A percentile compares a stretch with the other conserved stretches of the same genome.
Evolutionary conservation across 306 rosid genomes (phyloP).

Genomic region (Lathyrus sativus): DNA sequence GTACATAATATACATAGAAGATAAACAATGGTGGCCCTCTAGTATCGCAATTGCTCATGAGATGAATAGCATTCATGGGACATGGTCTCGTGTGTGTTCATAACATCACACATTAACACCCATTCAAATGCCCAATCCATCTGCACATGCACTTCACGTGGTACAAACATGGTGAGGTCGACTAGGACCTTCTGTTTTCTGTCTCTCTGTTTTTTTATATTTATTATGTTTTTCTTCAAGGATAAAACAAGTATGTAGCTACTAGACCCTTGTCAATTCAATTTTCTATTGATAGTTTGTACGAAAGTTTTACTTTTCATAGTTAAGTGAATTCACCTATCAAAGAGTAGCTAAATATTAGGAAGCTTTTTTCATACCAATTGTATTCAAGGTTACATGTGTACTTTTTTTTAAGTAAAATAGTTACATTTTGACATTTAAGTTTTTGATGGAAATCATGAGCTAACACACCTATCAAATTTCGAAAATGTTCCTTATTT

Average conservation of each 20-base stretch:
- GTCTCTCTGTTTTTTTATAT: neutral
- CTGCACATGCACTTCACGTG: conserved; percentile 75
- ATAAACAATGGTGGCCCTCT: conserved; percentile 34
- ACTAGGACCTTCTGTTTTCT: conserved; percentile 41
- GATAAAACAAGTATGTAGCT: neutral
- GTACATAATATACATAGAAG: neutral
- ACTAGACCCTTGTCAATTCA: neutral
- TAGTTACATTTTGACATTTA: neutral
- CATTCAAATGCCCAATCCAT: conserved; percentile 26
- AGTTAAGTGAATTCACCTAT: neutral
- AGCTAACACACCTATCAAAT: no score
- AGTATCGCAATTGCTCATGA: conserved; percentile 29
- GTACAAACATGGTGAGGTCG: conserved; percentile 65
- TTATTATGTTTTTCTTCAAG: neutral
- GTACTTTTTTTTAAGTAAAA: neutral
- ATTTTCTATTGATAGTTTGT: neutral
- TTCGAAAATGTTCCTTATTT: no score
- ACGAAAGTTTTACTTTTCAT: neutral
- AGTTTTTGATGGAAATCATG: neutral
- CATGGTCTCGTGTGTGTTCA: conserved; percentile 52
- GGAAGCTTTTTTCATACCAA: neutral
- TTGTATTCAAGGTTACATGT: neutral
- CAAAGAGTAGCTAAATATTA: neutral
- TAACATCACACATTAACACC: conserved; percentile 34
- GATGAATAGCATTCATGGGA: conserved; percentile 46